Conservation (phyloP, 2,329 filamentous ascomycete genomes). For the Xylariomycetidae sp. region DNA sequence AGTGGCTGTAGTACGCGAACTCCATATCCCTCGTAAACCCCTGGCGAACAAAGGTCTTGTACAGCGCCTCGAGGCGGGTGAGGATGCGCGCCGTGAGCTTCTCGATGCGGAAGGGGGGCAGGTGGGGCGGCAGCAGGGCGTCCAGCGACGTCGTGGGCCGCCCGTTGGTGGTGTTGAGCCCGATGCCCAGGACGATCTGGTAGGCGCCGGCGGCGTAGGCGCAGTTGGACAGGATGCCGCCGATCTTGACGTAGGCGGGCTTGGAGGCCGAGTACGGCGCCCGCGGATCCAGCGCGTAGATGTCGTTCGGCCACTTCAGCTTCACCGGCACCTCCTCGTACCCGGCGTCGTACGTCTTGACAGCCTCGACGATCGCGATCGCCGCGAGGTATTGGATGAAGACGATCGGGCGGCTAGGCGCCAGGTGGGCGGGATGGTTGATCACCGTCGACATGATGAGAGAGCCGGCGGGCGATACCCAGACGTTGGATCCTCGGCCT, state of each 20-base stretch:
- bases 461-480: slow-evolving; percentile 82
- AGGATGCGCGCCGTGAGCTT: slow-evolving; percentile 76
- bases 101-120: slow-evolving; percentile 62
- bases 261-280: slow-evolving; percentile 29
- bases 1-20: slow-evolving; percentile 69
- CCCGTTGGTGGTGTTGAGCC: slow-evolving; percentile 78
- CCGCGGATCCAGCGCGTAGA: slow-evolving; percentile 66
- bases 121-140: slow-evolving; percentile 53
- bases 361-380: slow-evolving; percentile 77
- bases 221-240: slow-evolving; percentile 87
- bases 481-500: slow-evolving; percentile 86
- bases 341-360: slow-evolving; percentile 69
- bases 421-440: slow-evolving; percentile 71
- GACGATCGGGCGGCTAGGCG: slow-evolving; percentile 69
- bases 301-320: slow-evolving; percentile 97
- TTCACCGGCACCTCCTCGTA: slow-evolving; percentile 74
- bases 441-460: slow-evolving; percentile 86
- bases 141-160: slow-evolving; percentile 84
- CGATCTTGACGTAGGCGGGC: slow-evolving; percentile 72
- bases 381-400: slow-evolving; percentile 93
- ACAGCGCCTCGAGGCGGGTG: slow-evolving; percentile 69
- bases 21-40: slow-evolving; percentile 75
- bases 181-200: slow-evolving; percentile 79
- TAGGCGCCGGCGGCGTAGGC: slow-evolving; percentile 72
- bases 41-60: slow-evolving; percentile 64